Conservation (phyloP, 192 early-diverging fungal species). For the Coemansia sp. region DNA sequence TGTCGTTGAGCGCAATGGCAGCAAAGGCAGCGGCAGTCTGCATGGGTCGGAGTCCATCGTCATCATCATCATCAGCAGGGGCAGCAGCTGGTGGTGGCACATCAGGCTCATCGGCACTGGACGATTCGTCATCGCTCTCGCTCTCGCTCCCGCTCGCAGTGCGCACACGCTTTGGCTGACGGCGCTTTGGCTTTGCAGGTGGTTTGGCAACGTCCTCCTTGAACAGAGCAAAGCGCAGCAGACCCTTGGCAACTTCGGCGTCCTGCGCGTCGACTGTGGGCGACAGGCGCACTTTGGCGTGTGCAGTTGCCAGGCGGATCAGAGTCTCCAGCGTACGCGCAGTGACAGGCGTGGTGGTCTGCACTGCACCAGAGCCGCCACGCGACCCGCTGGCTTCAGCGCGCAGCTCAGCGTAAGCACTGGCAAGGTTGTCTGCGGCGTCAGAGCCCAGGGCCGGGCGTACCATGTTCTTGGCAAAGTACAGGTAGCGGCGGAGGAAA, state of each 20-base stretch:
- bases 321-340: slow-evolving; percentile 98
- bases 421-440: slow-evolving; percentile 80
- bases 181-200: slow-evolving; percentile 18
- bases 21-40: background rate
- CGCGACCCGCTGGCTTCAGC: slow-evolving; percentile 61
- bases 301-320: slow-evolving; percentile 93
- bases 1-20: background rate
- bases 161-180: slow-evolving; percentile 48
- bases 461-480: slow-evolving; percentile 85
- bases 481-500: slow-evolving; percentile 94
- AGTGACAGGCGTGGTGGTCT: slow-evolving; percentile 93
- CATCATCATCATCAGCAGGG: background rate
- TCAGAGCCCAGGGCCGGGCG: slow-evolving; percentile 78
- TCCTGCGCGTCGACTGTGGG: slow-evolving; percentile 77
- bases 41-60: slow-evolving; percentile 8
- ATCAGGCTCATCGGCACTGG: slow-evolving; percentile 6
- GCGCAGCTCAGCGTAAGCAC: slow-evolving; percentile 80
- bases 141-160: slow-evolving; percentile 8
- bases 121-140: background rate
- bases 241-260: slow-evolving; percentile 74
- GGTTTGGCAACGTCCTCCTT: slow-evolving; percentile 65
- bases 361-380: slow-evolving; percentile 57
- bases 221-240: slow-evolving; percentile 89
- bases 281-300: slow-evolving; percentile 90
- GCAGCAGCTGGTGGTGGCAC: too few species aligned